phyloP scores from a whole-genome alignment of 257 asterid genomes.

The Gentiana straminea region DNA sequence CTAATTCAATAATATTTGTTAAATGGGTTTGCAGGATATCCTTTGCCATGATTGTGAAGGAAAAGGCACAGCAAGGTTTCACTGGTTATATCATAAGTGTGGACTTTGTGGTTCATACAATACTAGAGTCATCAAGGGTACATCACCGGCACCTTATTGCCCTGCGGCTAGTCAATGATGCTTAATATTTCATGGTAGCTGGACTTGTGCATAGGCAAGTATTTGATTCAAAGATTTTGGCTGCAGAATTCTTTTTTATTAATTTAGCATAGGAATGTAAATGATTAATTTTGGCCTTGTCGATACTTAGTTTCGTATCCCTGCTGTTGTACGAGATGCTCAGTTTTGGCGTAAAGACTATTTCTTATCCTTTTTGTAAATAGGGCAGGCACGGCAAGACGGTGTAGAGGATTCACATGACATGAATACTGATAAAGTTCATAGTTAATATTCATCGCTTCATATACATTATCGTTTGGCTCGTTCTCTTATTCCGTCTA shows the following conservation, averaged over 20 bases:
- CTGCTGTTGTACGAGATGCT: too few species aligned
- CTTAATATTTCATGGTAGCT: conserved; percentile 4
- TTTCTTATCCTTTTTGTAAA: too few species aligned
- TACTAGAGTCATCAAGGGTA: conserved; percentile 27
- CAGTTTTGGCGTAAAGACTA: too few species aligned
- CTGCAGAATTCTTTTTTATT: neutral
- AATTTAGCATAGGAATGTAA: neutral
- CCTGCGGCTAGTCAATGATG: conserved; percentile 6
- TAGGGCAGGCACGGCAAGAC: too few species aligned
- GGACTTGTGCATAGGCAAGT: conserved; percentile 15
- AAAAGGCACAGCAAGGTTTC: conserved; percentile 30
- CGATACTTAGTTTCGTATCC: too few species aligned
- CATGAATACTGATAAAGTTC: too few species aligned
- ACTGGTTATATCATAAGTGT: conserved; percentile 42
- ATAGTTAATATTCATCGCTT: too few species aligned
- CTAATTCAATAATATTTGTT: neutral
- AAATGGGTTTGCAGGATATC: conserved; percentile 19
- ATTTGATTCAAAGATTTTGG: conserved; percentile 7
- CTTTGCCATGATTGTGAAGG: conserved; percentile 37
- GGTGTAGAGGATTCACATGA: too few species aligned
- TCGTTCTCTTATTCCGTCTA: too few species aligned
- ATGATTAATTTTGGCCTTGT: too few species aligned
- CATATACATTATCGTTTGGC: too few species aligned
- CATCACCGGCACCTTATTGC: conserved; percentile 14
- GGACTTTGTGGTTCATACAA: conserved; percentile 34